Percentiles rank a stretch among this genome's conserved stretches.
phyloP scores from a whole-genome alignment of 1,139 yeast genomes.

The Hansenula anomala region DNA sequence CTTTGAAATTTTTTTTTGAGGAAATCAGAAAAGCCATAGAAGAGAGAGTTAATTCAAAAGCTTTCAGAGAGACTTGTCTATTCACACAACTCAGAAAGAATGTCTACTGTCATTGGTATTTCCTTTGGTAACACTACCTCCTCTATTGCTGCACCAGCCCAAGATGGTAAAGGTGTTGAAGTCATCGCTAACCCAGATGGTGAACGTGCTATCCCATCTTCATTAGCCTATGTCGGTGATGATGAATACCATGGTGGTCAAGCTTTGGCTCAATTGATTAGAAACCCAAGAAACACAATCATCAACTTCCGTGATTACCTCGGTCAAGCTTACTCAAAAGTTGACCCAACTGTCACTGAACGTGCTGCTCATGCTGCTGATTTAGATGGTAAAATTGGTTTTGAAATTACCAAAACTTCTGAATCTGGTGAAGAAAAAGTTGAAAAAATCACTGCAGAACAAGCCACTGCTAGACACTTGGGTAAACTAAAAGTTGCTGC shows the following conservation, averaged over 20 bases:
- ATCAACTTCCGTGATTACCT: slow-evolving; percentile 91
- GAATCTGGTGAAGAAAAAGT: slow-evolving; percentile 38
- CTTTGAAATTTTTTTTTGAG: background rate
- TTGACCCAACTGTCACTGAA: slow-evolving; percentile 57
- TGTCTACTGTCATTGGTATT: slow-evolving; percentile 79
- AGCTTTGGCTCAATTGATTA: slow-evolving; percentile 86
- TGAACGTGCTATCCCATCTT: slow-evolving; percentile 94
- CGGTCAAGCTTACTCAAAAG: slow-evolving; percentile 67
- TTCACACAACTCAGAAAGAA: slow-evolving; percentile 9
- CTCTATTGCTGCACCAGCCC: slow-evolving; percentile 84
- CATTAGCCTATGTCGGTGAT: slow-evolving; percentile 83
- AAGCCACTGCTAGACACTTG: slow-evolving; percentile 81
- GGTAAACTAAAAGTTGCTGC: slow-evolving; percentile 83
- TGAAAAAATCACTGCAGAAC: slow-evolving; percentile 59
- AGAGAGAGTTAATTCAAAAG: background rate
- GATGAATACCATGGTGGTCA: slow-evolving; percentile 98
- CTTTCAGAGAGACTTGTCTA: background rate
- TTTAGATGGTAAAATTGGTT: slow-evolving; percentile 66
- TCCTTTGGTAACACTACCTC: slow-evolving; percentile 96
- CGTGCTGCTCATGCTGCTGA: slow-evolving; percentile 75
- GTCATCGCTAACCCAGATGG: slow-evolving; percentile 99
- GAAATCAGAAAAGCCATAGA: background rate
- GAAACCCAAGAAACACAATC: slow-evolving; percentile 86
- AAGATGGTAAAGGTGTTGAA: slow-evolving; percentile 82
- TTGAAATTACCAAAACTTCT: slow-evolving; percentile 41